Evolutionary conservation across 257 asterid genomes (phyloP), one percentile per base, ranked within the genome.

Genomic region (Nemophila menziesii): DNA sequence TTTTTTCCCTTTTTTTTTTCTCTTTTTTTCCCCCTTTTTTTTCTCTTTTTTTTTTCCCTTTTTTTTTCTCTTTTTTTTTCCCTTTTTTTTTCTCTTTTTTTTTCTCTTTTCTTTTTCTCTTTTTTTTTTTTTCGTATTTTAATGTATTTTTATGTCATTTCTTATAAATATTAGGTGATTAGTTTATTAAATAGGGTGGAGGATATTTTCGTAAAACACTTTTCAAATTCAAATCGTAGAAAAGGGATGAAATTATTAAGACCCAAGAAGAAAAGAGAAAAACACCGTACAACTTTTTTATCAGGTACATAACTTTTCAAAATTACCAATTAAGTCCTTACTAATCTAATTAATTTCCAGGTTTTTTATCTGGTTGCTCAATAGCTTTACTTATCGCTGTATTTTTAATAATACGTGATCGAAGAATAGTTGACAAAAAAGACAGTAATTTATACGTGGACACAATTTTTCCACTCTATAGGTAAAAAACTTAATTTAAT

Each of bases 291-390:
- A 41, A 80, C 92, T 21, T 84, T 80, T 66, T 68, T 65, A 49
- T 72, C 93, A 39, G 95, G 95, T 64, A 40, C 57, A 51, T 61
- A 34, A 54, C 0, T 39, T 14, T 16, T 11, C 21, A 19, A 39
- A 11, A 9, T n/a, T 15, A 11, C 44, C 19, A 40, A 40, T 40
- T 2, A 1, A 10, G 12, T 18, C 20, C 46, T 41, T 9, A 16
- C 13, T 41, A 15, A 41, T 19, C 46, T 18, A 17, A 5, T 8
- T 11, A 8, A 11, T 59, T 11, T 64, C 44, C 74, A 84, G 95
- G 95, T 49, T 84, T 84, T 61, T 78, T 84, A 57, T 77, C 76
- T 44, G 95, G 95, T 56, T 80, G 79, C 64, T 52, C 92, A 44
- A 18, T 72, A 20, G 73, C 95, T 48, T 71, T 84, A 49, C 48